Base-by-base conservation (phyloP, 2,329 filamentous ascomycete species). In the Zymoseptoria tritici region DNA sequence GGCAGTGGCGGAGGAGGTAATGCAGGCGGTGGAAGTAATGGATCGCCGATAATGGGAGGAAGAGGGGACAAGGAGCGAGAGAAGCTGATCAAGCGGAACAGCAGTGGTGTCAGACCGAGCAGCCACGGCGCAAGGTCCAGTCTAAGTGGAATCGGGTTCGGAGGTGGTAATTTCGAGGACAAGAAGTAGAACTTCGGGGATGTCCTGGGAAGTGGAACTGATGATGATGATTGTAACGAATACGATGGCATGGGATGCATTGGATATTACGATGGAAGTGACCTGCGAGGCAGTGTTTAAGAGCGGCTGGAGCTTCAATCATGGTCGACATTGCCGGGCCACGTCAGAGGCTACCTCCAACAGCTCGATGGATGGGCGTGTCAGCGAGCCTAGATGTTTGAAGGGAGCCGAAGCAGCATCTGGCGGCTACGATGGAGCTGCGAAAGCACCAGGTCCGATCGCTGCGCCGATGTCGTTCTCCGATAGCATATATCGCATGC, bases 21-120 rank as follows among this genome's bases (percentile, higher is more conserved):
- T 57, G 49, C 51, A 29, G 24, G 51, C 11, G 36, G 36, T n/a
- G 36, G 36, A 46, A 46, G 36, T 46, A 46, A 46, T 46, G 36
- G 36, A 46, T 46, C 36, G 36, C 36, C 54, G 13, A 59, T 59
- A 9, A 42, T 31, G 26, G 53, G 29, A 20, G 31, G 56, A n/a
- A 54, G 60, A 2, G 52, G 59, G 13, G 36, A 46, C 24, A 64
- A 64, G 53, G 67, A 68, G 19, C 63, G 67, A 29, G 69, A 70
- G 50, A 64, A 64, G 50, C 57, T 70, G 29, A 55, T 68, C 9
- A 68, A 71, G 54, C 66, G 69, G 8, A 66, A 64, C 57, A 69
- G 67, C 49, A 54, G 24, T 16, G 63, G 61, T 20, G 60, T 62
- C 9, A 60, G 65, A 46, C 63, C 65, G 29, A 65, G 58, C 29